A percentile compares a stretch with the other conserved stretches of the same genome.
phyloP scores from a whole-genome alignment of 2,329 filamentous ascomycete genomes.

The Thelonectria blattea region DNA sequence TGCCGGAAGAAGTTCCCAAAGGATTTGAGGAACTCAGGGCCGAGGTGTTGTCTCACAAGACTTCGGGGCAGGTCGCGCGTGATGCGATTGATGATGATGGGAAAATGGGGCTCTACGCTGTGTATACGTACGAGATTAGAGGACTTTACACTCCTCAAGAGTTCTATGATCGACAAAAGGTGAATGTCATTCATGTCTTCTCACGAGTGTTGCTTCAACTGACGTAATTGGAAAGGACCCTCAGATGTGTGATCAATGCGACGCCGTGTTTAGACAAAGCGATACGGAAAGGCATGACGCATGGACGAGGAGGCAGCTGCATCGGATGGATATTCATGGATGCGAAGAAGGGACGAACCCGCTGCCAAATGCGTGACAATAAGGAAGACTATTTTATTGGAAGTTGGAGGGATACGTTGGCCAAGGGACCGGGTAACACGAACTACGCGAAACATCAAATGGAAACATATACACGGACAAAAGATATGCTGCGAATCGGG shows the following conservation, averaged over 20 bases:
- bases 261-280: background rate
- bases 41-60: background rate
- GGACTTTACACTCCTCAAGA: background rate
- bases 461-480: too few species aligned
- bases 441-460: too few species aligned
- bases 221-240: background rate
- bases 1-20: background rate
- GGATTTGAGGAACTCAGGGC: constrained; percentile 2
- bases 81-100: background rate
- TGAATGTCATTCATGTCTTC: background rate
- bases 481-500: too few species aligned
- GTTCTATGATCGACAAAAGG: background rate
- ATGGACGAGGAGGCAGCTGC: background rate
- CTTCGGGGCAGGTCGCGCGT: background rate
- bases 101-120: background rate
- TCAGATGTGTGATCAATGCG: background rate
- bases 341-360: background rate
- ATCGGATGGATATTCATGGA: background rate
- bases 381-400: background rate
- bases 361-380: background rate
- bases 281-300: background rate
- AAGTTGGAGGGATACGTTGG: too few species aligned
- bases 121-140: background rate
- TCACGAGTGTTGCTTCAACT: background rate
- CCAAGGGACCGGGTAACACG: too few species aligned